Evolutionary conservation across 345 rosid species (phyloP).

Genomic region (Rhodomyrtus tomentosa): DNA sequence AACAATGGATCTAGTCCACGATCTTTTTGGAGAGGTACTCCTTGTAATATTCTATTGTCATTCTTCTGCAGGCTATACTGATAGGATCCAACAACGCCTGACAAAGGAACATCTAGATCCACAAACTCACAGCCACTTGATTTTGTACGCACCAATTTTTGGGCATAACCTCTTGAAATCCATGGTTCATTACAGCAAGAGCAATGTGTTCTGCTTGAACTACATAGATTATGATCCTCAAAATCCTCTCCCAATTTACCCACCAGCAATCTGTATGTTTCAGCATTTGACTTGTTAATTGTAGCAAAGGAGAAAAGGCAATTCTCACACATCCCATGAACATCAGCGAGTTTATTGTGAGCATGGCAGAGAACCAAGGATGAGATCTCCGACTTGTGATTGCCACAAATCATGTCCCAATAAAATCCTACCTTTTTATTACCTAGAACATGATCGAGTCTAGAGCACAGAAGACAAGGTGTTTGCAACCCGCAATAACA

Average conservation of each 20-base stretch:
- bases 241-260: slow-evolving; percentile 59
- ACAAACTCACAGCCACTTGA: slow-evolving; percentile 13
- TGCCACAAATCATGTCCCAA: slow-evolving; percentile 64
- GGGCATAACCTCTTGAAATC: slow-evolving; percentile 22
- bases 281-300: slow-evolving; percentile 61
- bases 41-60: slow-evolving; percentile 5
- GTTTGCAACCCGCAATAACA: slow-evolving; percentile 38
- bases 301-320: slow-evolving; percentile 79
- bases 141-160: slow-evolving; percentile 13
- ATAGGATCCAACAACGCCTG: slow-evolving; percentile 8
- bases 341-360: slow-evolving; percentile 71
- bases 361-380: slow-evolving; percentile 72
- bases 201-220: slow-evolving; percentile 21
- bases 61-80: slow-evolving; percentile 6
- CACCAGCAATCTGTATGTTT: slow-evolving; percentile 74
- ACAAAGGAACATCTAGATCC: slow-evolving; percentile 18
- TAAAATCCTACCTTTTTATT: slow-evolving; percentile 28
- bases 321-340: slow-evolving; percentile 65
- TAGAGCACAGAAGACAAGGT: slow-evolving; percentile 78
- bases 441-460: slow-evolving; percentile 75
- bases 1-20: slow-evolving; percentile 28
- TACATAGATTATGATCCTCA: slow-evolving; percentile 7
- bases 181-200: slow-evolving; percentile 61
- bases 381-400: slow-evolving; percentile 79
- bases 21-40: slow-evolving; percentile 15